Evolutionary conservation across 768 basidiomycete genomes (phyloP), one percentile per base, ranked within the genome.

Genomic region (Amanita subjunquillea): DNA sequence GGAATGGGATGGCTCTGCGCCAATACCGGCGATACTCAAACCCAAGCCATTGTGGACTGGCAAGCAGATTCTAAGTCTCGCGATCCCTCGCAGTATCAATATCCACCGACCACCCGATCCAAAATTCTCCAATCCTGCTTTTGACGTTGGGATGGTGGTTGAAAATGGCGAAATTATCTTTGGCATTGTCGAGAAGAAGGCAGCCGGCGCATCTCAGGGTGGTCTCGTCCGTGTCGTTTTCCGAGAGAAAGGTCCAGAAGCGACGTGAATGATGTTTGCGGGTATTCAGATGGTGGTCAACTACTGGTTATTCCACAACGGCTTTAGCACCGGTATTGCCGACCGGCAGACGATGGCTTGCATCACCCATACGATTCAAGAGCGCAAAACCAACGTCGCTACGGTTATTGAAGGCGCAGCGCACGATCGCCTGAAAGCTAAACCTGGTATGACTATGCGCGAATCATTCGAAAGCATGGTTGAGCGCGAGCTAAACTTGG

Each of bases 11-110:
- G 96, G 96, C 15, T 68, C 76, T 13, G 78, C 97, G 1, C 96
- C 96, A 0, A 88, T 83, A n/a, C 96, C 96, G 7, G 88, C 92
- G 5, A 92, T 98, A 62, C 72, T 98, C 67, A 96, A 95, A 65
- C 96, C 96, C 0, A 96, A 94, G 63, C 92, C 94, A 3, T 74
- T 97, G 15, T 99, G 96, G 96, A 91, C 93, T 0, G 96, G 96
- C 40, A 99, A 99, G 67, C 96, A 99, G 69, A 83, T 98, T 30
- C 74, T 98, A 40, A 88, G 87, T 60, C 77, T 98, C 77, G 79
- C 82, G 49, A 91, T 98, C n/a, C 96, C 96, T 15, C 85, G 87
- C 4, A 96, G 96, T 45, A 93, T 98, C 74, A 98, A 98, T 69
- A 89, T 92, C 53, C 75, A 79, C 56, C 87, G 91, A 20, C 76